These are phyloP conservation scores for maize (Zea mays) DNA, from an alignment of 176 grass and related monocot genomes.

Conservation along the genomic window Zm-B73-REFERENCE-NAM-5.0 NC_050096.1:287861001-287861500, in stretches of 20 bases:
- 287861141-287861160: not conserved
- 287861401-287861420: not conserved
- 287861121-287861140: not conserved
- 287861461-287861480: not conserved
- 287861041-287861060: conserved; percentile 75
- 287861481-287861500: conserved; percentile 55
- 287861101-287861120: conserved; percentile 8
- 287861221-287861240: not conserved
- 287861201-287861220: conserved; percentile 13
- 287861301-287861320: not conserved
- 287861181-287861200: not conserved
- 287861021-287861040: conserved; percentile 76
- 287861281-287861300: not conserved
- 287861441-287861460: conserved; percentile 6
- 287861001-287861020: conserved; percentile 61
- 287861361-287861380: not conserved
- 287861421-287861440: not conserved
- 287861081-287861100: conserved; percentile 43
- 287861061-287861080: conserved; percentile 82
- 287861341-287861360: not conserved
- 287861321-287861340: not conserved
- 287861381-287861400: not conserved
- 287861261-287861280: not conserved
- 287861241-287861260: not conserved
- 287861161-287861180: not conserved